A percentile compares a stretch with the other conserved stretches of the same genome.
Conservation (phyloP, 1,284 basidiomycete species). For the Boletus hoseneyae region DNA sequence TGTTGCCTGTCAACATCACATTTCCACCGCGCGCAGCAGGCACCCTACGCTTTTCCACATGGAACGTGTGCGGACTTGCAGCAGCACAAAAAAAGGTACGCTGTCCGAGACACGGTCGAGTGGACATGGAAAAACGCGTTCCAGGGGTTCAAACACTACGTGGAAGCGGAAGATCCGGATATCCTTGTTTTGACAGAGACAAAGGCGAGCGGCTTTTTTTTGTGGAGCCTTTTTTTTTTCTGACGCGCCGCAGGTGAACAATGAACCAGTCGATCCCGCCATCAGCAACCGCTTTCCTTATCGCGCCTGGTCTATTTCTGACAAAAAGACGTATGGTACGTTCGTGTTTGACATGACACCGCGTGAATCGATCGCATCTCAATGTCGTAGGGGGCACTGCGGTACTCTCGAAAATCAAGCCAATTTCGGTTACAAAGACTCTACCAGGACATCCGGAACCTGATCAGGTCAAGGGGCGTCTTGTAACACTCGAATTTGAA, state of each 20-base stretch:
- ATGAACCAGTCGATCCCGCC: constrained; percentile 55
- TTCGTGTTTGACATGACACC: not conserved
- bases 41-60: constrained; percentile 59
- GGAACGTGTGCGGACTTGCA: constrained; percentile 74
- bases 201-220: constrained; percentile 45
- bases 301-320: constrained; percentile 71
- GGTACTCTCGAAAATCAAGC: constrained; percentile 75
- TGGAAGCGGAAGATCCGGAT: constrained; percentile 82
- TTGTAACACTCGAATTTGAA: constrained; percentile 78
- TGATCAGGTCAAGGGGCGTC: constrained; percentile 63
- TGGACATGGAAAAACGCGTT: not conserved
- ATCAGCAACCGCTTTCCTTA: constrained; percentile 61
- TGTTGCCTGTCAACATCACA: constrained; percentile 57
- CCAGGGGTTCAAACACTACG: constrained; percentile 76
- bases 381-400: constrained; percentile 70
- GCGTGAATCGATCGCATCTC: not conserved
- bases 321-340: constrained; percentile 74
- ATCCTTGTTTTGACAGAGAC: constrained; percentile 80
- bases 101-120: not conserved
- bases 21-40: constrained; percentile 52
- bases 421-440: constrained; percentile 60
- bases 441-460: constrained; percentile 73
- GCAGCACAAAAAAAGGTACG: constrained; percentile 69
- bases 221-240: not conserved
- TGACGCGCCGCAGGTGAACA: constrained; percentile 52